Percentiles rank a stretch among this genome's conserved stretches.
Evolutionary conservation across 2,329 filamentous ascomycete genomes (phyloP).

Genomic region (Colletotrichum incanum): DNA sequence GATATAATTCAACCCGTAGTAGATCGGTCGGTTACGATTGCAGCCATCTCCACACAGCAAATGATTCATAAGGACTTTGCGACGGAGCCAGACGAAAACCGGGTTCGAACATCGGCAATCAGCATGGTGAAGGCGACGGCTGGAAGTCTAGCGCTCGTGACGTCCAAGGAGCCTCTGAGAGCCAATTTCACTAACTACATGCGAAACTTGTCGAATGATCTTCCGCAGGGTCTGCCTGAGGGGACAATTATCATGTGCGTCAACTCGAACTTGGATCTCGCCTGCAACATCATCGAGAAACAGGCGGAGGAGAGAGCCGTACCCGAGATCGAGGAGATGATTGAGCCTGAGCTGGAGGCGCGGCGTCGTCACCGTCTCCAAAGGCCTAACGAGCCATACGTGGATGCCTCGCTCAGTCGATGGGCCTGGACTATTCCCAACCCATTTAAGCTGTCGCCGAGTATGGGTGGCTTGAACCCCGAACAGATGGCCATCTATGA

Average conservation of each 20-base stretch:
- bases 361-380: conserved; percentile 83
- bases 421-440: conserved; percentile 96
- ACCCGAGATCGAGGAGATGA: conserved; percentile 94
- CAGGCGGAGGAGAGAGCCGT: conserved; percentile 94
- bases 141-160: conserved; percentile 95
- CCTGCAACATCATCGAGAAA: conserved; percentile 94
- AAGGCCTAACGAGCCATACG: conserved; percentile 86
- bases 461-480: conserved; percentile 80
- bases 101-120: conserved; percentile 87
- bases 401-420: conserved; percentile 84
- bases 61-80: conserved; percentile 97
- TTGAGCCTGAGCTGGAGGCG: conserved; percentile 84
- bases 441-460: conserved; percentile 88
- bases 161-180: conserved; percentile 95
- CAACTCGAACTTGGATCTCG: conserved; percentile 95
- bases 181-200: conserved; percentile 99
- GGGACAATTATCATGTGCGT: conserved; percentile 98
- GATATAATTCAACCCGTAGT: conserved; percentile 99
- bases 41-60: conserved; percentile 95
- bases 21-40: conserved; percentile 97
- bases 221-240: conserved; percentile 89
- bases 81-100: conserved; percentile 91
- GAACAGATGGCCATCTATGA: conserved; percentile 98
- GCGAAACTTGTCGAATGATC: conserved; percentile 76
- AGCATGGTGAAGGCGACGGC: conserved; percentile 97